These are phyloP conservation scores for Suhomyces bokatorum DNA, from an alignment of 1,139 yeast species.

Conservation along the genomic window DNA sequence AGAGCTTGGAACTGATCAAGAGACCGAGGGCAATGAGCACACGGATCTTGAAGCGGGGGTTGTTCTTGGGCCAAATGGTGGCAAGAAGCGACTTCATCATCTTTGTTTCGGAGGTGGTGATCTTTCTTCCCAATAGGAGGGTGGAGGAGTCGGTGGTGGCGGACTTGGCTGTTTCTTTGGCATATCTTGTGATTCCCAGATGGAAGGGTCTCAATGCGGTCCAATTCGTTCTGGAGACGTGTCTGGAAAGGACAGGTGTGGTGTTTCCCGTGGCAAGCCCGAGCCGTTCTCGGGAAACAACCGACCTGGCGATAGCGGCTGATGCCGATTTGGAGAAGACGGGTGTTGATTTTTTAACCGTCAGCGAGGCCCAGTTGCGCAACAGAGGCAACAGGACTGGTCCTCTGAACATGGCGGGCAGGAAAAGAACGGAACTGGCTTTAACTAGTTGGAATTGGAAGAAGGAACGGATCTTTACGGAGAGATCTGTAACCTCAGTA, in stretches of 20 bases:
- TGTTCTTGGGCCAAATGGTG: slow-evolving; percentile 89
- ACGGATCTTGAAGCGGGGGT: slow-evolving; percentile 67
- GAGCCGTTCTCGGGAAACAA: too few relatives aligned
- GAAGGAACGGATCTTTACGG: not conserved
- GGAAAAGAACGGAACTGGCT: not conserved
- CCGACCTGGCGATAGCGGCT: too few relatives aligned
- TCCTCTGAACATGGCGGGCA: not conserved
- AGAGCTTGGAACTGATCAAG: slow-evolving; percentile 74
- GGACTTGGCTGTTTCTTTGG: slow-evolving; percentile 3
- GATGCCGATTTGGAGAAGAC: not conserved
- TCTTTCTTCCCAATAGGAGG: slow-evolving; percentile 22
- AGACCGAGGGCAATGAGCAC: slow-evolving; percentile 74
- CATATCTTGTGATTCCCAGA: not conserved
- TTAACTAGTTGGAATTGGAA: too few relatives aligned
- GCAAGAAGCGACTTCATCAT: slow-evolving; percentile 63
- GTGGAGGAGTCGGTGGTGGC: slow-evolving; percentile 8
- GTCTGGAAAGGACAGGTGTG: not conserved
- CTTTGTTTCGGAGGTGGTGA: slow-evolving; percentile 53
- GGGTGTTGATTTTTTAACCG: not conserved
- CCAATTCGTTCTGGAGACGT: not conserved
- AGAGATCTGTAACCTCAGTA: not conserved
- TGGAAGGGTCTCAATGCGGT: not conserved
- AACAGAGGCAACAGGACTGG: not conserved
- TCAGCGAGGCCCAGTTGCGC: not conserved
- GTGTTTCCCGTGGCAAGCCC: not conserved